A percentile compares a stretch with the other conserved stretches of the same genome.
These are phyloP conservation scores for Tephrocybe sp. DNA, from an alignment of 768 basidiomycete species.

Conservation along the genomic window DNA sequence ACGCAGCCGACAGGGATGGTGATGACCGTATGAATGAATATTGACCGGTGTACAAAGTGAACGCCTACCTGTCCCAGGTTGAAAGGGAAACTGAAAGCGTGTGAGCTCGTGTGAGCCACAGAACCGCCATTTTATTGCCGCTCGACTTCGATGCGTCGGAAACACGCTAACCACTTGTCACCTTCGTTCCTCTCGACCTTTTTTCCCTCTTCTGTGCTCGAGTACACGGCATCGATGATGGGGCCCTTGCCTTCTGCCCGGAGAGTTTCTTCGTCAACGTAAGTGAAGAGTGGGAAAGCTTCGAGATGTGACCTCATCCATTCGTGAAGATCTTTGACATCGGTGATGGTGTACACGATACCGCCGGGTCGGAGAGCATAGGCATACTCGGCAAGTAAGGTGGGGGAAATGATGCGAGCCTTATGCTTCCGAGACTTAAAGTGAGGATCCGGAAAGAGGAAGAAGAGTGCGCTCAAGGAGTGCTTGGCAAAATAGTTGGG, in stretches of 20 bases:
- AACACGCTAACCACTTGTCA: constrained; percentile 92
- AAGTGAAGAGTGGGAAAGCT: constrained; percentile 84
- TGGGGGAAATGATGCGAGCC: constrained; percentile 96
- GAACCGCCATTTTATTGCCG: constrained; percentile 22
- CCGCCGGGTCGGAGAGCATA: constrained; percentile 93
- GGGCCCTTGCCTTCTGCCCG: constrained; percentile 74
- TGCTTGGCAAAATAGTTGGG: constrained; percentile 93
- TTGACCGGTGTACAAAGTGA: constrained; percentile 16
- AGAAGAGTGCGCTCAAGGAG: constrained; percentile 91
- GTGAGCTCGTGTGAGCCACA: constrained; percentile 2
- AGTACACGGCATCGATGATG: constrained; percentile 80
- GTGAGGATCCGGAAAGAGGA: constrained; percentile 98
- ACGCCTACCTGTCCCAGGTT: background rate
- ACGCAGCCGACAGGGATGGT: constrained; percentile 29
- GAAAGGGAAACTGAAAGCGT: constrained; percentile 7
- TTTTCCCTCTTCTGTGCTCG: constrained; percentile 92
- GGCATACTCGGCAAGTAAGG: constrained; percentile 97
- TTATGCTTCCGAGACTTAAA: constrained; percentile 99
- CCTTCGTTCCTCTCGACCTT: constrained; percentile 94
- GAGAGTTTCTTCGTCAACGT: constrained; percentile 72
- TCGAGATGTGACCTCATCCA: constrained; percentile 96
- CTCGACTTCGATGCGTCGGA: constrained; percentile 57
- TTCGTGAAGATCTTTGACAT: constrained; percentile 88
- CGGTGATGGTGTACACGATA: constrained; percentile 96
- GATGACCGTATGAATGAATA: constrained; percentile 39